Evolutionary conservation across 306 rosid genomes (phyloP).

Genomic region (Hippophae rhamnoides): DNA sequence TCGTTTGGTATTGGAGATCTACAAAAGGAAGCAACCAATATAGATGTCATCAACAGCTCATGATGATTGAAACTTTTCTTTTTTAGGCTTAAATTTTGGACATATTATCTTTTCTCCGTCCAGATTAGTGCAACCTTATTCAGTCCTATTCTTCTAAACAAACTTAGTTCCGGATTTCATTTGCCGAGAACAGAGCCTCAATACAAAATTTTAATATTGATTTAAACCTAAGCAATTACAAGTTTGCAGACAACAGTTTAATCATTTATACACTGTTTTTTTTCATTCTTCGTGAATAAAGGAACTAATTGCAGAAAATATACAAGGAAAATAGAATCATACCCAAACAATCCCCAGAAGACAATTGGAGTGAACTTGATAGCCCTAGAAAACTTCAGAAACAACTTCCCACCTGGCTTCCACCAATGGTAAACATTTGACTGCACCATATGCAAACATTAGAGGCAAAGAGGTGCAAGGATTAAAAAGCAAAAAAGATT

Average conservation of each 20-base stretch:
- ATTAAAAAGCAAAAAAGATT: background rate
- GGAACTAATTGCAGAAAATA: background rate
- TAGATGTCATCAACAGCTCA: background rate
- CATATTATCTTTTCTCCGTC: background rate
- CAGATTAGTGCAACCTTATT: background rate
- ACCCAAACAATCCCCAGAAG: constrained; percentile 91
- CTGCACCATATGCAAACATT: constrained; percentile 27
- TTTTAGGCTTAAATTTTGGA: background rate
- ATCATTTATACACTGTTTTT: too few relatives aligned
- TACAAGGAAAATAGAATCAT: constrained; percentile 16
- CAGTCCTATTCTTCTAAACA: too few relatives aligned
- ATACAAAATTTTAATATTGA: background rate
- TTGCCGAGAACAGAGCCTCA: too few relatives aligned
- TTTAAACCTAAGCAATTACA: too few relatives aligned
- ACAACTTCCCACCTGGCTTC: constrained; percentile 68
- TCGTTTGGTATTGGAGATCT: constrained; percentile 74
- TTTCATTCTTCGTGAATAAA: background rate
- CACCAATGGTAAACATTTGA: constrained; percentile 78
- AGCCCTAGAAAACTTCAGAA: constrained; percentile 54
- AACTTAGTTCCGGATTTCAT: too few relatives aligned
- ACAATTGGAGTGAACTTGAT: constrained; percentile 69
- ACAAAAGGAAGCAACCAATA: constrained; percentile 15
- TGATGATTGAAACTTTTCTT: too few relatives aligned
- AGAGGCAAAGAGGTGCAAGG: background rate
- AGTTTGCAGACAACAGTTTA: too few relatives aligned